Conservation (phyloP, 495 filamentous ascomycete species). For the Corynascus novoguineensis region DNA sequence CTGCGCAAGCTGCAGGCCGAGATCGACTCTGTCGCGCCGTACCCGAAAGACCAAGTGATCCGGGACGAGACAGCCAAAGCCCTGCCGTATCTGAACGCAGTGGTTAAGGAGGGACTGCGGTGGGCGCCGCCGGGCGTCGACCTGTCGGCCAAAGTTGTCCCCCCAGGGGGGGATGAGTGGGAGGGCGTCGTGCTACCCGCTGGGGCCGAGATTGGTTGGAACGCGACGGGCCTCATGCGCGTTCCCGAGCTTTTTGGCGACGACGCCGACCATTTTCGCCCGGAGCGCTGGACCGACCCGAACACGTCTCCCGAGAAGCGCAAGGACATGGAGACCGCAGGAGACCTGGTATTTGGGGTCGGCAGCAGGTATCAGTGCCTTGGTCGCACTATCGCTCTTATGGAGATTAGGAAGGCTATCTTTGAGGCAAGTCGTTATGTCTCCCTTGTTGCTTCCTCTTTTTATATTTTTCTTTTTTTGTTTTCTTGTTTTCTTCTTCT, state of each 20-base stretch:
- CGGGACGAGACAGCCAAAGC: constrained; percentile 33
- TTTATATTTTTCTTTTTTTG: too few species aligned
- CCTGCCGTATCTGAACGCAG: constrained; percentile 42
- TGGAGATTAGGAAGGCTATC: constrained; percentile 26
- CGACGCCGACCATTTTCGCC: constrained; percentile 40
- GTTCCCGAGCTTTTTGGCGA: constrained; percentile 22
- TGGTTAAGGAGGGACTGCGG: constrained; percentile 41
- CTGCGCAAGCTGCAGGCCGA: constrained; percentile 53
- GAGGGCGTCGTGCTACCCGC: constrained; percentile 45
- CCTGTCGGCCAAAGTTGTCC: neutral
- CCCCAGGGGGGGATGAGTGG: neutral
- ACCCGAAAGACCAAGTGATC: constrained; percentile 18
- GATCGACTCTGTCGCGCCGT: constrained; percentile 37
- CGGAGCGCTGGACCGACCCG: constrained; percentile 46
- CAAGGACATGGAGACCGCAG: constrained; percentile 31
- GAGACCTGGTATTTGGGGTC: constrained; percentile 25
- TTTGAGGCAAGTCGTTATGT: constrained; percentile 24
- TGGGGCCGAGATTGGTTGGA: constrained; percentile 27
- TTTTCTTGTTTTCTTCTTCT: too few species aligned
- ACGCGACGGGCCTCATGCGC: constrained; percentile 32
- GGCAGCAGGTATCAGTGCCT: constrained; percentile 27
- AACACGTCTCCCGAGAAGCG: constrained; percentile 19
- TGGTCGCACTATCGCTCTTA: constrained; percentile 20
- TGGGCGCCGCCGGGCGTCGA: constrained; percentile 16
- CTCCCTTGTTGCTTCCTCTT: too few species aligned